Conservation (phyloP, 2,329 filamentous ascomycete species). For the Microsporum audouinii region DNA sequence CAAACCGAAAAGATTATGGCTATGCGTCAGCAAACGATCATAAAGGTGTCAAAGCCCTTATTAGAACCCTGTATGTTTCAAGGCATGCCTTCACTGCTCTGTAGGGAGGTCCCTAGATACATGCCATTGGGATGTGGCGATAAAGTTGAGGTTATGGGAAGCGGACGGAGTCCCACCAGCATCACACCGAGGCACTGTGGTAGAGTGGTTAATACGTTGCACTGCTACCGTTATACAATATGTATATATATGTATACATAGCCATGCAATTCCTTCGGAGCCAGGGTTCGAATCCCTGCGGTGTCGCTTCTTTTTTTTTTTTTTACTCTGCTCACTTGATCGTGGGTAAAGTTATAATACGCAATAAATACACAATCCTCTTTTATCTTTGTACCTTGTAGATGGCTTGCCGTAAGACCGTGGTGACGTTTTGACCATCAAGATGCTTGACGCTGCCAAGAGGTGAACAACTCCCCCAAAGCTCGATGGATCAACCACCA, state of each 20-base stretch:
- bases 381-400: background rate
- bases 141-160: background rate
- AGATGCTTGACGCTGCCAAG: background rate
- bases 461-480: background rate
- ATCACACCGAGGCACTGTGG: constrained; percentile 4
- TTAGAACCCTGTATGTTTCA: too few relatives aligned
- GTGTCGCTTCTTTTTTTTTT: background rate
- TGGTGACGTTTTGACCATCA: background rate
- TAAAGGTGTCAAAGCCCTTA: too few relatives aligned
- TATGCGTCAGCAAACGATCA: too few relatives aligned
- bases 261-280: constrained; percentile 5
- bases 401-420: background rate
- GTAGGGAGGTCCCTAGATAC: background rate
- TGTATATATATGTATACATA: background rate
- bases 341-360: too few relatives aligned
- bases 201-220: constrained; percentile 5
- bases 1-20: too few relatives aligned
- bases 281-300: constrained; percentile 5
- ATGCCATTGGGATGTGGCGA: background rate
- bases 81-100: background rate
- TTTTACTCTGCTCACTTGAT: background rate
- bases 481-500: background rate
- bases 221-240: constrained; percentile 4
- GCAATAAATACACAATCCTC: too few relatives aligned
- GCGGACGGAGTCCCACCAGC: background rate